Percentiles rank a stretch among this genome's conserved stretches.
phyloP scores from a whole-genome alignment of 164 flowering plant genomes.

The Piper betle region DNA sequence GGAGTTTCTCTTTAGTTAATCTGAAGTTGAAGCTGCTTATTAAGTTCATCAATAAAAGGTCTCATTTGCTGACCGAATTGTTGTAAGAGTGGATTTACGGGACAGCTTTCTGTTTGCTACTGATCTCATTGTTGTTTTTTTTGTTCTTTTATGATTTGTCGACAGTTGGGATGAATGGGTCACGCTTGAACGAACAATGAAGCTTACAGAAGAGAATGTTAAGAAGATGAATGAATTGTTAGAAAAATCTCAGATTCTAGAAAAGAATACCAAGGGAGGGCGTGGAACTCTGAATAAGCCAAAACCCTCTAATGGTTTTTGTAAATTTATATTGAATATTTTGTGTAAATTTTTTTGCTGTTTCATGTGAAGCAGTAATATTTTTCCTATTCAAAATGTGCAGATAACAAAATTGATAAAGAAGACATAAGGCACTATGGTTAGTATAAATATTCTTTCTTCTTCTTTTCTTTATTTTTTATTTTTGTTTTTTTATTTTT shows the following conservation, averaged over 20 bases:
- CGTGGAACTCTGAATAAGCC: constrained; percentile 44
- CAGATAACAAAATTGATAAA: constrained; percentile 22
- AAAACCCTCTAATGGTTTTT: constrained; percentile 37
- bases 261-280: constrained; percentile 35
- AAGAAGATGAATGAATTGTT: constrained; percentile 25
- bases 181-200: constrained; percentile 40
- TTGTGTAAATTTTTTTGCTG: too few relatives aligned
- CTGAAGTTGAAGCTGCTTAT: too few relatives aligned
- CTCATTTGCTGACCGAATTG: too few relatives aligned
- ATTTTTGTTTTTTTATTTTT: too few relatives aligned
- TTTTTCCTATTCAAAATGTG: neutral
- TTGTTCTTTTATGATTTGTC: neutral
- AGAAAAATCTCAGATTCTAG: constrained; percentile 18
- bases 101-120: neutral
- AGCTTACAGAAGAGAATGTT: constrained; percentile 44
- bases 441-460: neutral
- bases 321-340: too few relatives aligned
- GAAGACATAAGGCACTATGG: constrained; percentile 12
- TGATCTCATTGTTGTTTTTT: neutral
- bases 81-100: too few relatives aligned
- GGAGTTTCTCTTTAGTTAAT: too few relatives aligned
- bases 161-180: constrained; percentile 92
- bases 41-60: too few relatives aligned
- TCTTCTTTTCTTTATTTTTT: too few relatives aligned
- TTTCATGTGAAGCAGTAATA: too few relatives aligned